Conservation (phyloP, 2,329 filamentous ascomycete species). For the Colletotrichum paranaense region DNA sequence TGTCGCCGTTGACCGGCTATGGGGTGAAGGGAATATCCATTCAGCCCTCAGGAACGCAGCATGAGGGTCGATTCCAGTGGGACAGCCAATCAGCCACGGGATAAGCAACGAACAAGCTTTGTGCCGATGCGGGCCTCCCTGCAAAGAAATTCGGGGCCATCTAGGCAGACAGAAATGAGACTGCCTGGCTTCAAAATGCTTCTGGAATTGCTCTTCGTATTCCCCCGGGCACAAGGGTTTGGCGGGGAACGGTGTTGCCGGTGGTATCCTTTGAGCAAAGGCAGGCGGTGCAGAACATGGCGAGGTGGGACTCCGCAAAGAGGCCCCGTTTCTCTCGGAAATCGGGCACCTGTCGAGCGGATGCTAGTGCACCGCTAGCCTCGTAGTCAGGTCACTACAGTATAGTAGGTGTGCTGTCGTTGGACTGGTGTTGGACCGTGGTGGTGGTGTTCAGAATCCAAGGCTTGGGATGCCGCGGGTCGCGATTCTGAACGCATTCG, state of each 20-base stretch:
- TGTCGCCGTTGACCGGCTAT: background rate
- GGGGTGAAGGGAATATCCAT: background rate
- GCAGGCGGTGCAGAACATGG: background rate
- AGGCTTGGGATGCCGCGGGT: background rate
- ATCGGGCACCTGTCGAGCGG: slow-evolving; percentile 9
- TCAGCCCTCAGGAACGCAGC: background rate
- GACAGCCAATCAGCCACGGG: background rate
- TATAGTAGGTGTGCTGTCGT: background rate
- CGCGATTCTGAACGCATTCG: background rate
- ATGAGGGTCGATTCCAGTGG: background rate
- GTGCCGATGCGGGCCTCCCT: slow-evolving; percentile 12
- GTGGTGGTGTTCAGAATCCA: background rate
- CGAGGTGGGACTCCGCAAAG: slow-evolving; percentile 14
- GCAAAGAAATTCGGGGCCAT: background rate
- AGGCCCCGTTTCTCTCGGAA: background rate
- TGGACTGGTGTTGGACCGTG: background rate
- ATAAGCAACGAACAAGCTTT: slow-evolving; percentile 30
- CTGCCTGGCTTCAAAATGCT: background rate
- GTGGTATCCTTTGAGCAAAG: background rate
- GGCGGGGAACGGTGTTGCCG: slow-evolving; percentile 19
- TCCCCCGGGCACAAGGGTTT: background rate
- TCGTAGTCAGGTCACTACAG: background rate
- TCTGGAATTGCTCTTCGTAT: slow-evolving; percentile 18
- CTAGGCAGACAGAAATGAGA: background rate
- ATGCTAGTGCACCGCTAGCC: background rate